phyloP scores from a whole-genome alignment of 192 early-diverging fungal species.

The Linnemannia hyalina region DNA sequence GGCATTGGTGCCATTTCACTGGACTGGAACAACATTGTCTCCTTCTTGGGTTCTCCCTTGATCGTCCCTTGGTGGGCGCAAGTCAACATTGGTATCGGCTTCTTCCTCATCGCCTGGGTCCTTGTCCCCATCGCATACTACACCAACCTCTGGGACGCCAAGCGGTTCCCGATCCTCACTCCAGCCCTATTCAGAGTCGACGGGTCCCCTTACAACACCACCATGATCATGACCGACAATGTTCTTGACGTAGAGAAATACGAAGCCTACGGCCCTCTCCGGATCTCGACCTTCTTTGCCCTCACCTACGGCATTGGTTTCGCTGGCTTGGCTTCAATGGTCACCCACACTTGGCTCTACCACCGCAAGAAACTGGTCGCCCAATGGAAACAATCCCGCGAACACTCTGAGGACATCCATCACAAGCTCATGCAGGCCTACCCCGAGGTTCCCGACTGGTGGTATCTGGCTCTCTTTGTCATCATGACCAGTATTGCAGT shows the following conservation, averaged over 20 bases:
- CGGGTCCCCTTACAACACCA: slow-evolving; percentile 51
- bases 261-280: slow-evolving; percentile 59
- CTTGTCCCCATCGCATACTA: slow-evolving; percentile 76
- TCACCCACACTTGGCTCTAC: slow-evolving; percentile 72
- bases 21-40: slow-evolving; percentile 72
- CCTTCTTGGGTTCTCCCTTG: slow-evolving; percentile 51
- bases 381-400: slow-evolving; percentile 57
- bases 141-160: slow-evolving; percentile 68
- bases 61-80: slow-evolving; percentile 67
- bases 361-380: slow-evolving; percentile 69
- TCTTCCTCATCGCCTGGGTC: slow-evolving; percentile 76
- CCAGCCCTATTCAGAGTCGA: slow-evolving; percentile 37
- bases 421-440: slow-evolving; percentile 77
- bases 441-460: slow-evolving; percentile 68
- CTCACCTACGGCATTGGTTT: slow-evolving; percentile 67
- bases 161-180: slow-evolving; percentile 58
- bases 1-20: slow-evolving; percentile 77
- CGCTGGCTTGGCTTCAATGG: slow-evolving; percentile 64
- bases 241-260: slow-evolving; percentile 61
- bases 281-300: slow-evolving; percentile 64
- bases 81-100: slow-evolving; percentile 73
- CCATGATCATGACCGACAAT: slow-evolving; percentile 40
- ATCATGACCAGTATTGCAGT: slow-evolving; percentile 55
- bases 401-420: slow-evolving; percentile 67
- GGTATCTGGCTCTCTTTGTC: slow-evolving; percentile 62